Conservation (phyloP, 805 yeast species). For the Ogataea thermomethanolica region DNA sequence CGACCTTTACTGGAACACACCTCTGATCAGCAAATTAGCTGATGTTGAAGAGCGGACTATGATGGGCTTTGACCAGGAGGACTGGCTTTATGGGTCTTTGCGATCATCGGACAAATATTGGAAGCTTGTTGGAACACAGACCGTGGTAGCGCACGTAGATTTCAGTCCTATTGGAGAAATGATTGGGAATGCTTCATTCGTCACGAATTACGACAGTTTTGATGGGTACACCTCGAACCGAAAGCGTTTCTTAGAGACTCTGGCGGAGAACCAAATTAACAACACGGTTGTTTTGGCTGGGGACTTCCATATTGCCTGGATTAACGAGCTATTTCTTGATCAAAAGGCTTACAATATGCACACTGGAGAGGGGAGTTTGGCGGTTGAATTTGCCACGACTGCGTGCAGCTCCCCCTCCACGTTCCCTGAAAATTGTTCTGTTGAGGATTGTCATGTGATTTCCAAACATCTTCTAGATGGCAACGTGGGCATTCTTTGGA, state of each 20-base stretch:
- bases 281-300: conserved; percentile 24
- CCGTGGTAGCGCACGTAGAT: conserved; percentile 17
- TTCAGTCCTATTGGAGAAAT: conserved; percentile 19
- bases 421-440: conserved; percentile 10
- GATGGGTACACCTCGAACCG: conserved; percentile 28
- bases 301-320: conserved; percentile 28
- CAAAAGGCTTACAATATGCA: conserved; percentile 11
- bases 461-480: conserved; percentile 10
- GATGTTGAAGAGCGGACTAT: conserved; percentile 24
- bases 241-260: conserved; percentile 18
- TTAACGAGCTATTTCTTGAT: conserved; percentile 17
- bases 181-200: conserved; percentile 19
- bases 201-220: conserved; percentile 25
- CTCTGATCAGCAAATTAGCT: conserved; percentile 14
- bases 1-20: conserved; percentile 22
- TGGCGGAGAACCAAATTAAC: conserved; percentile 11
- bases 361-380: conserved; percentile 24
- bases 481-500: conserved; percentile 16
- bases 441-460: conserved; percentile 12
- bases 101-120: conserved; percentile 14
- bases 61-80: conserved; percentile 28
- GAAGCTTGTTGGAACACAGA: conserved; percentile 19
- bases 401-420: conserved; percentile 27
- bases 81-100: conserved; percentile 23
- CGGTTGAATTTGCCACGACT: conserved; percentile 25